phyloP scores from a whole-genome alignment of 1,284 basidiomycete species.

The Ustilago vetiveriae region DNA sequence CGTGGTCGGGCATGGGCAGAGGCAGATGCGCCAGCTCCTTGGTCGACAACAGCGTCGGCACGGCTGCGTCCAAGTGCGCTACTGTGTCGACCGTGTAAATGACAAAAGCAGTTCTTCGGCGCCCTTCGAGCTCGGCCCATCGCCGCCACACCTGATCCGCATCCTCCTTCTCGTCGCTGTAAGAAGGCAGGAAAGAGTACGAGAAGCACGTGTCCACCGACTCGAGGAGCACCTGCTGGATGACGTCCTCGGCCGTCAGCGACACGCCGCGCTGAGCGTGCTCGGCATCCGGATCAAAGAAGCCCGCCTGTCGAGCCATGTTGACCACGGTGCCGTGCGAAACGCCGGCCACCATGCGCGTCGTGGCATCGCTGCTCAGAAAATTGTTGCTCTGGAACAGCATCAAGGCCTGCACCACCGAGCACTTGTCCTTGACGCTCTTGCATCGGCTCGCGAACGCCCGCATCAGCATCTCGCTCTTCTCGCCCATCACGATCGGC shows the following conservation, averaged over 20 bases:
- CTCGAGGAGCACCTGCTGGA: constrained; percentile 32
- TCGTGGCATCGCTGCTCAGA: constrained; percentile 44
- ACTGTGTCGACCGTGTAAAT: constrained; percentile 57
- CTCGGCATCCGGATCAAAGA: constrained; percentile 49
- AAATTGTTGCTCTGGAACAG: constrained; percentile 58
- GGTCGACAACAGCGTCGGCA: constrained; percentile 38
- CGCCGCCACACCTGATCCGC: constrained; percentile 54
- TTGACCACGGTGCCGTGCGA: constrained; percentile 49
- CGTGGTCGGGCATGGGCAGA: constrained; percentile 49
- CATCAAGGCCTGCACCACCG: constrained; percentile 58
- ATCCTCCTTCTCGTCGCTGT: constrained; percentile 32
- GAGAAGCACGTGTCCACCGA: constrained; percentile 44
- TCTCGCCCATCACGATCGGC: constrained; percentile 59
- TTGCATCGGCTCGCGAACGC: constrained; percentile 50
- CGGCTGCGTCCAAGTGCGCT: constrained; percentile 49
- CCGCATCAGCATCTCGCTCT: constrained; percentile 57
- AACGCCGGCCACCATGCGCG: constrained; percentile 43
- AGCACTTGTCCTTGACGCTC: constrained; percentile 48
- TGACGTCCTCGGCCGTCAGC: constrained; percentile 41
- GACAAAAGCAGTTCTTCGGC: constrained; percentile 50
- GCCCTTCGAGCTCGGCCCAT: constrained; percentile 58
- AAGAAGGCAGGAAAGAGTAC: constrained; percentile 41
- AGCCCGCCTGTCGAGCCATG: constrained; percentile 54
- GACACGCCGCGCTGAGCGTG: constrained; percentile 28
- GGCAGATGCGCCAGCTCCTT: constrained; percentile 55